Evolutionary conservation across 176 grass and related monocot species (phyloP), one percentile per base, ranked within the genome.

Genomic region (Zea luxurians): DNA sequence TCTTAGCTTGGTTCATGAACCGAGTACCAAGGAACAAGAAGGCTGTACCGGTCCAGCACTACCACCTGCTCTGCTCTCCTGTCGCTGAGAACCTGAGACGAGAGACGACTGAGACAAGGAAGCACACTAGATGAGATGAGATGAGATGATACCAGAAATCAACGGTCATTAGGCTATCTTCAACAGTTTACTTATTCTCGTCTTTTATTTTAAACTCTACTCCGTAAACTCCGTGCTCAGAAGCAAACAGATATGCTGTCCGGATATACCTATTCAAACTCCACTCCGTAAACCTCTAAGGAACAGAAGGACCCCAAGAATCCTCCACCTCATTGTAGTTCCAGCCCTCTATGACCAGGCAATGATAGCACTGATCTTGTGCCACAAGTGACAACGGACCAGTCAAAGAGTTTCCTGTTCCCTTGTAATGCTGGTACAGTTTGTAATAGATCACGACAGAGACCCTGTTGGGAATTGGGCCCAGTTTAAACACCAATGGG

Each of bases 301-400:
- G 27, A 27, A 27, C 1, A 27, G 27, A 1, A 27, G 27, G 27
- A 27, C 27, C 27, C 27, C 65, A 89, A 83, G 70, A 71, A 85
- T 89, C 87, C 77, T 69, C 80, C 27, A 27, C 27, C 43, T 73
- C 63, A 55, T 38, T 81, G 53, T 61, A 70, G 81, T 54, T 79
- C 83, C 68, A 54, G 73, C 73, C 68, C 71, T 72, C 76, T 61
- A 74, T 76, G 64, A 76, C 35, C 54, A 55, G 38, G 64, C 77
- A 85, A 75, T 85, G 60, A 85, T 85, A 71, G 37, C 34, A 64
- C 75, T 74, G 37, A 40, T 80, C 55, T 61, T 80, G 49, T 81
- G 78, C 71, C 59, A 81, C 82, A 89, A 65, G 83, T 72, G 77
- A 85, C 44, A 89, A 85, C 45, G 3, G 78, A 85, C 87, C 44